Evolutionary conservation across 2,329 filamentous ascomycete genomes (phyloP), one percentile per base, ranked within the genome.

Genomic region (Calonectria henricotiae): DNA sequence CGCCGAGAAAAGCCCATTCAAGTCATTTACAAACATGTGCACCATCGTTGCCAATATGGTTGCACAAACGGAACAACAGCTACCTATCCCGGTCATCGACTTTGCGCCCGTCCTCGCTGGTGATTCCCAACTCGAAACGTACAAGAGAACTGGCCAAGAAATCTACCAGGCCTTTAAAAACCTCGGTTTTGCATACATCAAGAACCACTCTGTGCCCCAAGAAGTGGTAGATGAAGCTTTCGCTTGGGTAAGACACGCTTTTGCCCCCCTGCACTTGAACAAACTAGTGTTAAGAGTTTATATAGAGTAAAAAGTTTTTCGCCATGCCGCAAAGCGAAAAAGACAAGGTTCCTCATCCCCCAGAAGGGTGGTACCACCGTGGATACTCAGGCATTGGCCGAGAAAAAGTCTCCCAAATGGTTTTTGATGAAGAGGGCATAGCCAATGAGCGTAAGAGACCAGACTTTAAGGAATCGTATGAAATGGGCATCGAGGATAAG

Each of bases 391-490:
- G 77, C 49, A 74, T 77, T 49, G 80, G 75, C 63, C 76, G 73
- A 47, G 80, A 81, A 71, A 81, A 80, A 66, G 75, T 80, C 1
- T 76, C 75, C 5, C 81, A 81, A 67, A 77, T 77, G 75, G 69
- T 81, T 4, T 80, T 78, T 32, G 78, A 80, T 46, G 54, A 76
- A 20, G 73, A 73, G 27, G 69, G 70, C 41, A 74, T 77, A 39
- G 70, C 70, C 20, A 62, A 74, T 20, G 65, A 73, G 62, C 75
- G 79, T 58, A 75, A 76, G 67, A 75, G 77, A 12, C 82, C 82
- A 5, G 81, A 83, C 68, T 79, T 80, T 35, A 83, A 84, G 71
- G 82, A 85, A 71, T 82, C 81, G 2, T 82, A 80, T 66, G 82
- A 84, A 61, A 79, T 83, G n/a, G 82, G 82, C 23, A 75, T 79